Percentiles rank a stretch among this genome's conserved stretches.
phyloP scores from a whole-genome alignment of 768 basidiomycete genomes.

The Kwoniella sp. region DNA sequence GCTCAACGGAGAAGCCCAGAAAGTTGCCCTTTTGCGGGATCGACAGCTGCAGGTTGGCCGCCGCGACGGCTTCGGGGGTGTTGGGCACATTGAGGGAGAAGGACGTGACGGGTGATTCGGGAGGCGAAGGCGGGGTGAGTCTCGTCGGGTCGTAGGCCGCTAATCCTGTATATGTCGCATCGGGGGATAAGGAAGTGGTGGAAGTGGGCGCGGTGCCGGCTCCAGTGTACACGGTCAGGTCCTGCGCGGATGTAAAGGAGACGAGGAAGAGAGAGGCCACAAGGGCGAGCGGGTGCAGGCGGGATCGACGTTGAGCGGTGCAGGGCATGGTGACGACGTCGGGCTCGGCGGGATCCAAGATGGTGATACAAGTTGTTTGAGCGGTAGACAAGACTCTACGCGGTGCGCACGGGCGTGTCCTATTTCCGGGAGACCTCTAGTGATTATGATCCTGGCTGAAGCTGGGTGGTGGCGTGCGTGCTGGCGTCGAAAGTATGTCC shows the following conservation, averaged over 20 bases:
- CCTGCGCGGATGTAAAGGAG: constrained; percentile 1
- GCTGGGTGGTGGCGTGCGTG: too few relatives aligned
- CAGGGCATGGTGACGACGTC: not conserved
- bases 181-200: constrained; percentile 3
- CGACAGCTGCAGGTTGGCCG: constrained; percentile 44
- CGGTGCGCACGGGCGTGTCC: too few relatives aligned
- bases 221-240: constrained; percentile 10
- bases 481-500: too few relatives aligned
- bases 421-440: too few relatives aligned
- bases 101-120: constrained; percentile 20
- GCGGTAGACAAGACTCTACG: not conserved
- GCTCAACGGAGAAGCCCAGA: constrained; percentile 70
- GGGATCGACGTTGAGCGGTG: not conserved
- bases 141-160: constrained; percentile 28
- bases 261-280: constrained; percentile 3
- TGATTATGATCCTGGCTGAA: too few relatives aligned
- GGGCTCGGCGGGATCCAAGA: not conserved
- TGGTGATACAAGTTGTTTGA: not conserved
- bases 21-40: constrained; percentile 59
- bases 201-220: not conserved
- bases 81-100: constrained; percentile 19
- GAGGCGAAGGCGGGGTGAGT: constrained; percentile 25
- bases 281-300: not conserved
- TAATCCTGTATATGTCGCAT: constrained; percentile 18
- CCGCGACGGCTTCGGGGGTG: constrained; percentile 11